Percentiles rank a stretch among this genome's conserved stretches.
Evolutionary conservation across 2,329 filamentous ascomycete species (phyloP).

Genomic region (Epichloe gansuensis): DNA sequence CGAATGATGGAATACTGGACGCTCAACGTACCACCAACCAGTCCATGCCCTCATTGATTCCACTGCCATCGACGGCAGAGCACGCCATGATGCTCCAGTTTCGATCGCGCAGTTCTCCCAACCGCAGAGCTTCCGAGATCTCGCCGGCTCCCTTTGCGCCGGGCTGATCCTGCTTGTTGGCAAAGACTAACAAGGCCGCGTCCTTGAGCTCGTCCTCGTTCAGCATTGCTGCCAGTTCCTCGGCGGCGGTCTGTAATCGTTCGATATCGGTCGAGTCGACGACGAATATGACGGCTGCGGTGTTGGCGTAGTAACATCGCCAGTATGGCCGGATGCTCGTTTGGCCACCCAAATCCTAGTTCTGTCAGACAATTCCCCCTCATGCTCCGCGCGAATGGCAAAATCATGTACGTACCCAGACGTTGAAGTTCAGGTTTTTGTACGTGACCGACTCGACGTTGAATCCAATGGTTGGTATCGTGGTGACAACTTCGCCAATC

Average conservation of each 20-base stretch:
- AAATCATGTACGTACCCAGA: constrained; percentile 58
- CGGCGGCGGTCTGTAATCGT: constrained; percentile 78
- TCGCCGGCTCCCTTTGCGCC: constrained; percentile 93
- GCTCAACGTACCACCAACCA: constrained; percentile 70
- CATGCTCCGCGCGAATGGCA: background rate
- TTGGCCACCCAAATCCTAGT: constrained; percentile 82
- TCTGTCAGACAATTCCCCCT: background rate
- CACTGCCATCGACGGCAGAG: constrained; percentile 87
- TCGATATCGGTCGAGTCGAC: constrained; percentile 98
- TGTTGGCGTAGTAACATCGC: constrained; percentile 99
- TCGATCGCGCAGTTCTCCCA: constrained; percentile 84
- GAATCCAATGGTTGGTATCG: constrained; percentile 98
- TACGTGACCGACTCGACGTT: constrained; percentile 98
- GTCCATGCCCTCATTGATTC: constrained; percentile 96
- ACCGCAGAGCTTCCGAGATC: constrained; percentile 82
- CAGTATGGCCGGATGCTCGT: constrained; percentile 98
- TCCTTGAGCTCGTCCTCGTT: constrained; percentile 95
- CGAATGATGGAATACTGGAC: background rate
- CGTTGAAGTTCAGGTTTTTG: constrained; percentile 96
- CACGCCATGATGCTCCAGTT: constrained; percentile 99
- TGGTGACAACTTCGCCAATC: constrained; percentile 98
- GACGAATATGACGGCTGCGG: constrained; percentile 95
- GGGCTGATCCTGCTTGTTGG: constrained; percentile 98
- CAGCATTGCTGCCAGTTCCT: constrained; percentile 88
- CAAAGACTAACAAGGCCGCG: constrained; percentile 84